Percentiles rank a stretch among this genome's conserved stretches.
phyloP scores from a whole-genome alignment of 805 yeast genomes.

The Sugiyamaella valdiviana region DNA sequence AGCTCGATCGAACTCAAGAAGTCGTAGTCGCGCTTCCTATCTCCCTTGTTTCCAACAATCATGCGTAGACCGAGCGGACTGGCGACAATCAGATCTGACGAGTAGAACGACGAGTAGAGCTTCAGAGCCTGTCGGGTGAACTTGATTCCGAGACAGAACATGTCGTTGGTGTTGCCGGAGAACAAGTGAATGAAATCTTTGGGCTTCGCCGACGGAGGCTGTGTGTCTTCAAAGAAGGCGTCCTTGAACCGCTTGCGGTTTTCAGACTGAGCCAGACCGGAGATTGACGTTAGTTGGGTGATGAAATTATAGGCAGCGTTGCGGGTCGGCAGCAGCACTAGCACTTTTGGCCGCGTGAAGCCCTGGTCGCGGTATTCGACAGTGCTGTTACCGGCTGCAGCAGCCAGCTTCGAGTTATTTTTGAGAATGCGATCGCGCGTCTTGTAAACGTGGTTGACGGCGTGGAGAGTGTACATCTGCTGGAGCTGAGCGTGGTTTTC shows the following conservation, averaged over 20 bases:
- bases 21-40: conserved; percentile 59
- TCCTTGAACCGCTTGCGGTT: conserved; percentile 66
- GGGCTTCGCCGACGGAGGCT: conserved; percentile 56
- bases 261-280: conserved; percentile 71
- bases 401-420: conserved; percentile 55
- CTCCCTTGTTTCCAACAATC: conserved; percentile 60
- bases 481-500: conserved; percentile 50
- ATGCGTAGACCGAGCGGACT: conserved; percentile 86
- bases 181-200: conserved; percentile 74
- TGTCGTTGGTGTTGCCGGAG: conserved; percentile 86
- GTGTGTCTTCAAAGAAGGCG: conserved; percentile 56
- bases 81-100: conserved; percentile 80
- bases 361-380: conserved; percentile 77
- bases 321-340: conserved; percentile 79
- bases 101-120: conserved; percentile 74
- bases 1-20: conserved; percentile 86
- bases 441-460: conserved; percentile 74
- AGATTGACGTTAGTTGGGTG: conserved; percentile 49
- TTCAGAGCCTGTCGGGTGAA: conserved; percentile 83
- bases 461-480: conserved; percentile 62
- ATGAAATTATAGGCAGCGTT: conserved; percentile 68
- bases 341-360: conserved; percentile 84
- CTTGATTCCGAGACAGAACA: conserved; percentile 85
- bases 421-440: conserved; percentile 81
- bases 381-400: conserved; percentile 35